Percentiles rank a stretch among this genome's conserved stretches.
These are phyloP conservation scores for Aspergillus sparsus DNA, from an alignment of 495 filamentous ascomycete genomes.

Conservation along the genomic window DNA sequence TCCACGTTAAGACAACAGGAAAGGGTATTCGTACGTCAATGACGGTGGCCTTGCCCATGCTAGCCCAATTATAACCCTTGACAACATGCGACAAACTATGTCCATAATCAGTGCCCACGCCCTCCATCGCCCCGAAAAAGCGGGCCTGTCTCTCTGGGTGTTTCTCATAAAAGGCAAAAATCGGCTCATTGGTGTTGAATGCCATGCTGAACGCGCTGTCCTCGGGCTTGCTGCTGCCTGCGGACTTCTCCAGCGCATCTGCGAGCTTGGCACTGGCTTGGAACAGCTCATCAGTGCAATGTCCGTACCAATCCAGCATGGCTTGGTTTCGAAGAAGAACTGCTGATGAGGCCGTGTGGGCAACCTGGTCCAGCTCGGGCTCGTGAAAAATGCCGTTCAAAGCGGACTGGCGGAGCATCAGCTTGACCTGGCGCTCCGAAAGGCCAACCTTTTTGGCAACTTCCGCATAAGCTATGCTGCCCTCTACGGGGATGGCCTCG, in stretches of 20 bases:
- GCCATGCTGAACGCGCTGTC: constrained; percentile 2
- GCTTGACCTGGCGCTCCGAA: background rate
- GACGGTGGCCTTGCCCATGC: background rate
- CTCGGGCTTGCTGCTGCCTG: background rate
- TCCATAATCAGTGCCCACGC: background rate
- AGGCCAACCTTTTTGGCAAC: constrained; percentile 1
- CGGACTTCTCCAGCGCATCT: background rate
- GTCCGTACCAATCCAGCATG: background rate
- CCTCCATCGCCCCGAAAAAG: background rate
- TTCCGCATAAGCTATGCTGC: constrained; percentile 2
- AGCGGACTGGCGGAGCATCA: background rate
- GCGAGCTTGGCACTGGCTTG: background rate
- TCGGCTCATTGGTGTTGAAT: background rate
- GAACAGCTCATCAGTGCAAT: constrained; percentile 2
- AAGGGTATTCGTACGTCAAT: background rate
- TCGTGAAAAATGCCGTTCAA: constrained; percentile 5
- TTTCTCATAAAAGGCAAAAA: constrained; percentile 3
- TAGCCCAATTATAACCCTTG: constrained; percentile 1
- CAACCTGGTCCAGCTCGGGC: background rate
- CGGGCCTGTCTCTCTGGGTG: constrained; percentile 1
- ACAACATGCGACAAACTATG: background rate
- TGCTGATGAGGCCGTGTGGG: background rate
- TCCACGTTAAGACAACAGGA: background rate
- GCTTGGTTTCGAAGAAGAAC: background rate
- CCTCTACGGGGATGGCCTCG: constrained; percentile 1